Evolutionary conservation across 768 basidiomycete species (phyloP), one percentile per base, ranked within the genome.

Genomic region (Amanita phalloides): DNA sequence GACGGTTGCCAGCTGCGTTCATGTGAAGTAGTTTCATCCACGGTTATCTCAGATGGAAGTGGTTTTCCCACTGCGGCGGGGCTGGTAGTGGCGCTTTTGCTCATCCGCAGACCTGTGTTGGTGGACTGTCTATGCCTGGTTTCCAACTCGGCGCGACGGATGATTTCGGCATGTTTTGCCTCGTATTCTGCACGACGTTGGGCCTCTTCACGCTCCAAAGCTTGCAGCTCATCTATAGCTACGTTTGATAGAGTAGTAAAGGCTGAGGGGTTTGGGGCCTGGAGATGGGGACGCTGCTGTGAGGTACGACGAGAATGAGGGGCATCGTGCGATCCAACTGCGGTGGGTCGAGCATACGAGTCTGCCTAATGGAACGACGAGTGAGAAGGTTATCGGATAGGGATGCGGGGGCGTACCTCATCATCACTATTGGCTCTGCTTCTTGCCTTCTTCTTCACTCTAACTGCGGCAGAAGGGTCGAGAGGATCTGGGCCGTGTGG

Each of bases 221-320:
- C 82, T 60, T 88, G 85, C 6, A 98, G 76, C 62, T 96, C 90
- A 53, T 90, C 90, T 68, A 94, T 85, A 2, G 93, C 92, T 17
- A 86, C 71, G 28, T 71, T 84, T 42, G 85, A 84, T 17, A 89
- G 66, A 1, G 84, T 74, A n/a, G 78, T 77, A 59, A 88, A 80
- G 2, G 85, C 73, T 32, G 79, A 68, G 9, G 68, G 64, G 41
- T 60, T 58, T 43, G 59, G 48, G 62, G 60, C 32, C 58, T 51
- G 52, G n/a, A 59, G 55, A 51, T 57, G 50, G 42, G 13, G 57
- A 56, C 23, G 59, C 45, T 44, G 59, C 46, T 33, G 57, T 11
- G 60, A 66, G 46, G 54, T 60, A 23, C 69, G 68, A 5, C 71
- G 66, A 6, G 69, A 59, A 44, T 70, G 67, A 26, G 71, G 67